Percentiles rank a stretch among this genome's conserved stretches.
Evolutionary conservation across 192 early-diverging fungal species (phyloP).

Genomic region (Rhizoclosmatium globosum): DNA sequence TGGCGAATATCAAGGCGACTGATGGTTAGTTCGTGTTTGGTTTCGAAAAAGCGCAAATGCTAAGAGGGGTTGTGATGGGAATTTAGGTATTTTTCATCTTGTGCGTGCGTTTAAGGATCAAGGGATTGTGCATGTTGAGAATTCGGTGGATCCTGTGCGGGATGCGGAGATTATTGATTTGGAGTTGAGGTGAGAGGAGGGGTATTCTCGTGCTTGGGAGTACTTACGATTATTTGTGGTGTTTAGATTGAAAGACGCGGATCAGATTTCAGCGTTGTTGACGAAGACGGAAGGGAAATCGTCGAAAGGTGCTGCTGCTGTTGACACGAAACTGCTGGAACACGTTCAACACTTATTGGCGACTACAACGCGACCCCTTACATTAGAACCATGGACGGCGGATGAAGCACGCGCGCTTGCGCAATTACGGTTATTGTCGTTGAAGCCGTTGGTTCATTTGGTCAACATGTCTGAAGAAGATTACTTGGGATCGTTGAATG

Average conservation of each 20-base stretch:
- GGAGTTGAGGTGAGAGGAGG: slow-evolving; percentile 72
- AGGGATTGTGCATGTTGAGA: slow-evolving; percentile 80
- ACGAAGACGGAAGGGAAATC: too few relatives aligned
- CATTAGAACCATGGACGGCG: slow-evolving; percentile 74
- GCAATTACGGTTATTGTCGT: slow-evolving; percentile 80
- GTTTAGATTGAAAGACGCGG: slow-evolving; percentile 38
- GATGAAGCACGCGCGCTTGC: slow-evolving; percentile 92
- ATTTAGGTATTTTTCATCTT: slow-evolving; percentile 51
- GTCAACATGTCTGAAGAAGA: slow-evolving; percentile 84
- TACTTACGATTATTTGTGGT: background rate
- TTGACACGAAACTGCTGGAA: too few relatives aligned
- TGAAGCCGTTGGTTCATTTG: slow-evolving; percentile 88
- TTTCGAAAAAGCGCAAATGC: slow-evolving; percentile 4
- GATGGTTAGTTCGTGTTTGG: slow-evolving; percentile 36
- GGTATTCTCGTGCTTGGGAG: too few relatives aligned
- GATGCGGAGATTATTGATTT: slow-evolving; percentile 91
- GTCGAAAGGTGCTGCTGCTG: too few relatives aligned
- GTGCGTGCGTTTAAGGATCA: slow-evolving; percentile 78
- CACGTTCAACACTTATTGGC: too few relatives aligned
- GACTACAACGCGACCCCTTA: background rate
- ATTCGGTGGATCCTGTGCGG: slow-evolving; percentile 78
- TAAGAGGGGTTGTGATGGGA: background rate
- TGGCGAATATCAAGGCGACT: slow-evolving; percentile 81
- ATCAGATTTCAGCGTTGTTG: too few relatives aligned
- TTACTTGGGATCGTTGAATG: slow-evolving; percentile 55